Percentiles rank a stretch among this genome's conserved stretches.
These are phyloP conservation scores for Leccinum uliginosum DNA, from an alignment of 768 basidiomycete genomes.

Conservation along the genomic window DNA sequence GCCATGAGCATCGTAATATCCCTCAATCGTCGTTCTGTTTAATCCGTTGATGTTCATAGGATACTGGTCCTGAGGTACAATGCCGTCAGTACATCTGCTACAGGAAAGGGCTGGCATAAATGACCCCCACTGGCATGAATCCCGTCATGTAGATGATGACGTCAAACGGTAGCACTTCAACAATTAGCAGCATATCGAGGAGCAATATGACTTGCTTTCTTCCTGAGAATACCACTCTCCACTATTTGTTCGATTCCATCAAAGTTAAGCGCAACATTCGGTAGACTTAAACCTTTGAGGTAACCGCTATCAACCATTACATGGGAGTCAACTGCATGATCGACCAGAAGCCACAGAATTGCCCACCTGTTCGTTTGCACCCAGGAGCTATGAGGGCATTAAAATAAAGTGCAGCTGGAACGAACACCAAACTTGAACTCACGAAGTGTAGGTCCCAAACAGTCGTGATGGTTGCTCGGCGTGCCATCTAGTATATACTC, in stretches of 20 bases:
- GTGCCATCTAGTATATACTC: slow-evolving; percentile 44
- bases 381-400: slow-evolving; percentile 41
- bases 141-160: slow-evolving; percentile 33
- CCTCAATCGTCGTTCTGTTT: slow-evolving; percentile 19
- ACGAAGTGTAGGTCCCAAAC: slow-evolving; percentile 53
- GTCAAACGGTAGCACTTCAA: slow-evolving; percentile 27
- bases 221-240: slow-evolving; percentile 22
- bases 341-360: background rate
- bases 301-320: slow-evolving; percentile 27
- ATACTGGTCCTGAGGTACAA: slow-evolving; percentile 15
- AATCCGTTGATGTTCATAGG: slow-evolving; percentile 24
- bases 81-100: background rate
- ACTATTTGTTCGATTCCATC: slow-evolving; percentile 18
- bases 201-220: slow-evolving; percentile 6
- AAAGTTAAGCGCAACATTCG: slow-evolving; percentile 23
- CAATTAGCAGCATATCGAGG: background rate
- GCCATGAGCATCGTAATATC: slow-evolving; percentile 26
- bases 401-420: background rate
- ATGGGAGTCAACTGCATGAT: background rate
- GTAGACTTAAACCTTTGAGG: slow-evolving; percentile 17
- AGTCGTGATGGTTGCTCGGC: slow-evolving; percentile 43
- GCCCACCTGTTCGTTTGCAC: slow-evolving; percentile 46
- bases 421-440: slow-evolving; percentile 16
- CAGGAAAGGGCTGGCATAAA: background rate
- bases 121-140: slow-evolving; percentile 28